These are phyloP conservation scores for Myxozyma melibiosi DNA, from an alignment of 805 yeast species.

Conservation along the genomic window DNA sequence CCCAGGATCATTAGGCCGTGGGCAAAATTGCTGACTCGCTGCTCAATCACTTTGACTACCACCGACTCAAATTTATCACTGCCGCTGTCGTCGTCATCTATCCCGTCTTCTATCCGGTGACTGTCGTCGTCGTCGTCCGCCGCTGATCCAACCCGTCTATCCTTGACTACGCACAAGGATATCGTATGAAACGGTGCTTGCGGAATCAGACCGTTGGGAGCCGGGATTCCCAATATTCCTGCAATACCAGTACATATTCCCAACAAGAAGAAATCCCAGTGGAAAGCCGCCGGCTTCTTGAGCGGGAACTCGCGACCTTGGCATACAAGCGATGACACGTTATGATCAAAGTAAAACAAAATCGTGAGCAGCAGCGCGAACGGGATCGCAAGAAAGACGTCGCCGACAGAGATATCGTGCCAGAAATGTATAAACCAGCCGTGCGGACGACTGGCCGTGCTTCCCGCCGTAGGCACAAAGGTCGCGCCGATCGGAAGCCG, in stretches of 20 bases:
- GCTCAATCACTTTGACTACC: conserved; percentile 71
- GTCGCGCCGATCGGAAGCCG: conserved; percentile 70
- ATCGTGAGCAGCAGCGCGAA: conserved; percentile 85
- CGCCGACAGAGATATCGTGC: conserved; percentile 62
- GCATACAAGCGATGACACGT: conserved; percentile 89
- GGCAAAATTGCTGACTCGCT: conserved; percentile 76
- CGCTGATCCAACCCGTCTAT: conserved; percentile 23
- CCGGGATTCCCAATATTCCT: conserved; percentile 88
- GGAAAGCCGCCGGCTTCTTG: conserved; percentile 82
- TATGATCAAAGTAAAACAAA: conserved; percentile 92
- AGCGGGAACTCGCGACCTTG: conserved; percentile 80
- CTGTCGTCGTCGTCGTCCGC: conserved; percentile 78
- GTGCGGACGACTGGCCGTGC: conserved; percentile 48
- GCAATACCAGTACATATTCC: conserved; percentile 87
- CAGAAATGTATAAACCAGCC: conserved; percentile 84
- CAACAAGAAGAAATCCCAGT: conserved; percentile 83
- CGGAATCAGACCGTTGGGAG: conserved; percentile 95
- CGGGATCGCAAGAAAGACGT: conserved; percentile 87
- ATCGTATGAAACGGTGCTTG: conserved; percentile 94
- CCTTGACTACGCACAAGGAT: conserved; percentile 63
- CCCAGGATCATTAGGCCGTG: conserved; percentile 86
- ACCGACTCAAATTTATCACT: neutral
- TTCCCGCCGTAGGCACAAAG: conserved; percentile 71
- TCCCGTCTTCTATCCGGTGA: conserved; percentile 64
- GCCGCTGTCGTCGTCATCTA: conserved; percentile 1